Conservation (phyloP, 495 filamentous ascomycete genomes). For the Penicillium alfredii region DNA sequence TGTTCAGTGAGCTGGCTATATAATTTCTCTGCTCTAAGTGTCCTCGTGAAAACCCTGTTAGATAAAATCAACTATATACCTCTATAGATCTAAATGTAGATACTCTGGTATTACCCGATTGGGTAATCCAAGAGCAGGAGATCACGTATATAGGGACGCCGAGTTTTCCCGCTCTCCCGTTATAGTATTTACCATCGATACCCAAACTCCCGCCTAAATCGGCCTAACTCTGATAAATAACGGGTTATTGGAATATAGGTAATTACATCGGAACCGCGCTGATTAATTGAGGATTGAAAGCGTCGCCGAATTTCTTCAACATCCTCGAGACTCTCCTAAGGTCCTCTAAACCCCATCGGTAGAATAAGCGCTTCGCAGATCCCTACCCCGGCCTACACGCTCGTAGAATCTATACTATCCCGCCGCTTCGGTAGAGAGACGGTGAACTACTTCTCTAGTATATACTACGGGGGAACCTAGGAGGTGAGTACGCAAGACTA, state of each 20-base stretch:
- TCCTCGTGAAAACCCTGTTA: no score
- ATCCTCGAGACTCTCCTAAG: no score
- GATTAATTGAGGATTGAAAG: no score
- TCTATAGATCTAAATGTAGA: no score
- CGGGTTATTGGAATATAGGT: conserved; percentile 11
- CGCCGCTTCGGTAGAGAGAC: conserved; percentile 85
- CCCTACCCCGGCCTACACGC: conserved; percentile 53
- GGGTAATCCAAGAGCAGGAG: no score
- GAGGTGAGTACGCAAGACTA: conserved; percentile 3
- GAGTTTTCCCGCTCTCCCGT: conserved; percentile 22
- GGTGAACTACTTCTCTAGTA: conserved; percentile 91
- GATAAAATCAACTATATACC: no score
- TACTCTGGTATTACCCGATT: no score
- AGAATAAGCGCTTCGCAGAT: conserved; percentile 35
- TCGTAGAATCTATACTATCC: conserved; percentile 76
- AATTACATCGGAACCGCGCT: conserved; percentile 10
- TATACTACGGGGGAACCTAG: conserved; percentile 3
- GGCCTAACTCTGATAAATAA: conserved; percentile 14
- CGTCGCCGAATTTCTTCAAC: no score
- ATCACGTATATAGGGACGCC: conserved; percentile 41
- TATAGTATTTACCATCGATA: conserved; percentile 14
- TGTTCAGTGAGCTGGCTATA: no score
- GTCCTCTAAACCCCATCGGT: no score
- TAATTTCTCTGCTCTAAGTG: no score
- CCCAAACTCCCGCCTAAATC: conserved; percentile 1